Conservation (phyloP, 768 basidiomycete species). For the Psilocybe azurescens region DNA sequence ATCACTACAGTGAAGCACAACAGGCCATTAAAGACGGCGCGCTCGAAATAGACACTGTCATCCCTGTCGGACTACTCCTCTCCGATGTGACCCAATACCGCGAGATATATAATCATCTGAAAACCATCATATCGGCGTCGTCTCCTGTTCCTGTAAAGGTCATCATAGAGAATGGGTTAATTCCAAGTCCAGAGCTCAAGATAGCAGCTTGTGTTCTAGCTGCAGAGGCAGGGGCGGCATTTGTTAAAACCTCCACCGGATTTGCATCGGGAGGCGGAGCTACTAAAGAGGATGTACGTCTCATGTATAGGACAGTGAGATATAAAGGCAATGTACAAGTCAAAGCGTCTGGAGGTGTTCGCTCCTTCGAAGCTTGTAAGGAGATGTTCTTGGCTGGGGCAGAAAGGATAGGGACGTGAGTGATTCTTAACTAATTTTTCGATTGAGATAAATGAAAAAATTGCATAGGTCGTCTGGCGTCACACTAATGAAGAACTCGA, state of each 20-base stretch:
- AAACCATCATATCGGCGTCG: constrained; percentile 40
- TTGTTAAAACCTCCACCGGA: constrained; percentile 61
- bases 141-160: constrained; percentile 47
- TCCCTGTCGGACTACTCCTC: constrained; percentile 53
- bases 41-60: constrained; percentile 56
- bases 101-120: constrained; percentile 44
- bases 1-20: constrained; percentile 44
- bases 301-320: constrained; percentile 47
- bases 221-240: constrained; percentile 54
- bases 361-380: constrained; percentile 48
- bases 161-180: constrained; percentile 56
- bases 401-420: constrained; percentile 59
- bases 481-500: constrained; percentile 16
- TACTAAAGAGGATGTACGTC: constrained; percentile 45
- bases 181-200: constrained; percentile 46
- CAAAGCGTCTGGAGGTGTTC: constrained; percentile 58
- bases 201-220: constrained; percentile 51
- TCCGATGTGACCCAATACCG: constrained; percentile 38
- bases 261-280: constrained; percentile 52
- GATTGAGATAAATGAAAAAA: neutral
- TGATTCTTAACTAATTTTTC: constrained; percentile 13
- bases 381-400: constrained; percentile 56
- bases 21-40: constrained; percentile 53
- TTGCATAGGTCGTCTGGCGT: constrained; percentile 23
- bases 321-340: constrained; percentile 43